A percentile compares a stretch with the other conserved stretches of the same genome.
phyloP scores from a whole-genome alignment of 345 rosid species.

The Arabis hirsuta region DNA sequence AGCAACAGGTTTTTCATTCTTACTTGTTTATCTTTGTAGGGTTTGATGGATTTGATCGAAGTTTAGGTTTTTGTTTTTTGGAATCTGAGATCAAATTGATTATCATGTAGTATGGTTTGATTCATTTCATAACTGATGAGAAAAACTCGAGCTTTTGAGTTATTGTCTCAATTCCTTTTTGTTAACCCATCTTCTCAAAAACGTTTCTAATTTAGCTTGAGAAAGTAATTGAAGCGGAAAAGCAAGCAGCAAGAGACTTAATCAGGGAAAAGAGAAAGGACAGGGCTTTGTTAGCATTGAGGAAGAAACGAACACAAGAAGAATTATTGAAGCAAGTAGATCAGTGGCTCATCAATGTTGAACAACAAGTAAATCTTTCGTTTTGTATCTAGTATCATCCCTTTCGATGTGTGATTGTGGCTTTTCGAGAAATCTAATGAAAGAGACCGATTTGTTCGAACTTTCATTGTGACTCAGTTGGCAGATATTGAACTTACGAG shows the following conservation, averaged over 20 bases:
- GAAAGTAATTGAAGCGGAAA: conserved; percentile 84
- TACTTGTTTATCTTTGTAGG: neutral
- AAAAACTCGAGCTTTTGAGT: conserved; percentile 17
- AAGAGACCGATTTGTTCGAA: neutral
- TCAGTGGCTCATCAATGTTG: conserved; percentile 92
- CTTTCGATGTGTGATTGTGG: neutral
- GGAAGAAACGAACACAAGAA: conserved; percentile 96
- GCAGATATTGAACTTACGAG: conserved; percentile 94
- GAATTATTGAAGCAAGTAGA: conserved; percentile 92
- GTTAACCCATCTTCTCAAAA: neutral
- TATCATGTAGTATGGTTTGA: neutral
- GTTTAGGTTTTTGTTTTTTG: neutral
- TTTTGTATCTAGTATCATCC: neutral
- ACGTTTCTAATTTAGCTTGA: conserved; percentile 57
- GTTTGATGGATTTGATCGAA: conserved; percentile 10
- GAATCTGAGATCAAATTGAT: conserved; percentile 20
- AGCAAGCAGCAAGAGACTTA: conserved; percentile 85
- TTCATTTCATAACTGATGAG: neutral
- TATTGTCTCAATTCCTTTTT: neutral
- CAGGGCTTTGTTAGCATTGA: conserved; percentile 86
- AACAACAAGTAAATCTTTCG: conserved; percentile 70
- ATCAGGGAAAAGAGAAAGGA: conserved; percentile 81
- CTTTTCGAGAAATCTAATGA: neutral
- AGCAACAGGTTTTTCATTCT: conserved; percentile 65
- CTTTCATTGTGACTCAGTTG: conserved; percentile 55